Conservation (phyloP, 345 rosid species). For the Eucalyptus lansdowneana region DNA sequence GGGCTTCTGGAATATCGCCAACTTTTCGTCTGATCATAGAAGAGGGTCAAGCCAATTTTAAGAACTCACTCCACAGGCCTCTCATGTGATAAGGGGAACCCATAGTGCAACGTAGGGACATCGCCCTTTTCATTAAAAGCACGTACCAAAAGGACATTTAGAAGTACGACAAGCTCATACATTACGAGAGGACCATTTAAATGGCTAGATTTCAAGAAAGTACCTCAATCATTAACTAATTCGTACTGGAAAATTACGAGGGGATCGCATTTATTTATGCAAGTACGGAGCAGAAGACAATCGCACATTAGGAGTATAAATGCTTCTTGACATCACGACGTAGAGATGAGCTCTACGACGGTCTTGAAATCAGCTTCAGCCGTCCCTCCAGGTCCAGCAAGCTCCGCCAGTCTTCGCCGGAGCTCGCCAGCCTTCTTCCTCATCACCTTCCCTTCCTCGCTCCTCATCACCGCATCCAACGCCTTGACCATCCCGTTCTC, state of each 20-base stretch:
- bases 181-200: background rate
- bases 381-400: conserved; percentile 9
- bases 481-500: conserved; percentile 11
- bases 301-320: background rate
- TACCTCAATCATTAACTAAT: background rate
- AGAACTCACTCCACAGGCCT: background rate
- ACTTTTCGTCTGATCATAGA: background rate
- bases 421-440: conserved; percentile 3
- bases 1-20: background rate
- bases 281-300: background rate
- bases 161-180: background rate
- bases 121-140: background rate
- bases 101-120: background rate
- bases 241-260: background rate
- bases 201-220: background rate
- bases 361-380: conserved; percentile 5
- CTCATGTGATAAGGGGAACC: background rate
- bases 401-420: conserved; percentile 4
- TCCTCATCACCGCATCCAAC: conserved; percentile 16
- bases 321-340: background rate
- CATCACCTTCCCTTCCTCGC: conserved; percentile 24
- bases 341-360: background rate
- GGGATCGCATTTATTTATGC: background rate
- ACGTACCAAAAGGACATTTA: background rate
- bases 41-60: background rate